Conservation (phyloP, 2,329 filamentous ascomycete species). For the Scortechinia acanthostroma region DNA sequence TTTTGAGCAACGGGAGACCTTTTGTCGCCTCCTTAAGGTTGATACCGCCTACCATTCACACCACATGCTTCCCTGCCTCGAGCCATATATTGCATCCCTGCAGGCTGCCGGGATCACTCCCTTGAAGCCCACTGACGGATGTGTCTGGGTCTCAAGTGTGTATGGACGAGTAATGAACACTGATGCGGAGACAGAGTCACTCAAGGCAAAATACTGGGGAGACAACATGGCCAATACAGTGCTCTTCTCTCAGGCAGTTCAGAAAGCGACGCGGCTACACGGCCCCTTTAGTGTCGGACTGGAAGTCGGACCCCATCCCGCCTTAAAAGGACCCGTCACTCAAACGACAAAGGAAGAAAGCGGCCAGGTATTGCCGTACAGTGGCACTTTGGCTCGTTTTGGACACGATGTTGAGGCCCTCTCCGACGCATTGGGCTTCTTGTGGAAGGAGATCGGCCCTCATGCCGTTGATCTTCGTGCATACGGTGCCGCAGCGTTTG, state of each 20-base stretch:
- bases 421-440: constrained; percentile 8
- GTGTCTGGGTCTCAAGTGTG: neutral
- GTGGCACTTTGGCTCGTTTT: constrained; percentile 4
- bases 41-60: constrained; percentile 17
- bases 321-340: constrained; percentile 13
- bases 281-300: constrained; percentile 5
- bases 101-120: neutral
- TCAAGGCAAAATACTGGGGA: constrained; percentile 20
- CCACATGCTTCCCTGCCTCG: constrained; percentile 13
- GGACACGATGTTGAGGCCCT: constrained; percentile 8
- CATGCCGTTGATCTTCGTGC: constrained; percentile 13
- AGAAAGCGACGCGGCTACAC: constrained; percentile 6
- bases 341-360: constrained; percentile 6
- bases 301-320: constrained; percentile 21
- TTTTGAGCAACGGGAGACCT: constrained; percentile 7
- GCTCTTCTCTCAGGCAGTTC: constrained; percentile 18
- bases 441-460: constrained; percentile 11
- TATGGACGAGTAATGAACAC: neutral
- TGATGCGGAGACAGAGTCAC: neutral
- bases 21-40: constrained; percentile 10
- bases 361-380: constrained; percentile 6
- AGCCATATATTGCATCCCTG: constrained; percentile 8
- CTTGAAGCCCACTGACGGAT: neutral
- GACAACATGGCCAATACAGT: constrained; percentile 24
- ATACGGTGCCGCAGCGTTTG: constrained; percentile 5